Evolutionary conservation across 139 green algal species (phyloP).

Genomic region (Picocystis salinarum): DNA sequence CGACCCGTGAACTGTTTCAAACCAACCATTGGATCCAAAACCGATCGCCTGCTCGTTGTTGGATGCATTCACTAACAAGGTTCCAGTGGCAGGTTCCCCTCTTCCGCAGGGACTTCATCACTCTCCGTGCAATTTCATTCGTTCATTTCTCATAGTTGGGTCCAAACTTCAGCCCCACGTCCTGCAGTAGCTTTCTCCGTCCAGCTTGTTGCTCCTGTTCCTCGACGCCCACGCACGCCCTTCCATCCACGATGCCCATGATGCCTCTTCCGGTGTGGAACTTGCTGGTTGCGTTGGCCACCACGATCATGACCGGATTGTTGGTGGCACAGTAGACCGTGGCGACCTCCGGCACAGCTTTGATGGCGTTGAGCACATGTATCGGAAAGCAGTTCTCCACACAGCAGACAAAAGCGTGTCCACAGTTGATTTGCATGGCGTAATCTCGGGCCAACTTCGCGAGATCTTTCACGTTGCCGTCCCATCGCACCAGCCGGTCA

Average conservation of each 20-base stretch:
- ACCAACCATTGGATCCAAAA: too few relatives aligned
- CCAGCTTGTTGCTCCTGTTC: slow-evolving; percentile 14
- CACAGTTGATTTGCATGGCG: slow-evolving; percentile 11
- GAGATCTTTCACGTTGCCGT: slow-evolving; percentile 13
- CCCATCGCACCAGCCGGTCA: slow-evolving; percentile 13
- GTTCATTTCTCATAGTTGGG: too few relatives aligned
- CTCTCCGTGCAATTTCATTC: too few relatives aligned
- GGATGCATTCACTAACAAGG: too few relatives aligned
- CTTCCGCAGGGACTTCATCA: too few relatives aligned
- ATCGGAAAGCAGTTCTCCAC: slow-evolving; percentile 16
- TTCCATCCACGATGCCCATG: slow-evolving; percentile 16
- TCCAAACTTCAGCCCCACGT: too few relatives aligned
- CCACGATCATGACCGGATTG: slow-evolving; percentile 12
- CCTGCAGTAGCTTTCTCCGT: too few relatives aligned
- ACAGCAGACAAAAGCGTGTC: slow-evolving; percentile 19
- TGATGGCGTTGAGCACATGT: slow-evolving; percentile 12
- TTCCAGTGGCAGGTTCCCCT: too few relatives aligned
- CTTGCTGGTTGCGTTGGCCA: slow-evolving; percentile 13
- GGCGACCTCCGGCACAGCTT: slow-evolving; percentile 13
- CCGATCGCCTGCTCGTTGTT: too few relatives aligned
- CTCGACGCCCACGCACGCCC: slow-evolving; percentile 11
- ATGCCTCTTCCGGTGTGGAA: slow-evolving; percentile 15
- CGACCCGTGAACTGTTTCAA: too few relatives aligned
- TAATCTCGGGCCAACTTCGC: slow-evolving; percentile 12
- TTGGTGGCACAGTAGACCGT: slow-evolving; percentile 16